Base-by-base conservation (phyloP, 495 filamentous ascomycete genomes). In the Monascus purpureus region DNA sequence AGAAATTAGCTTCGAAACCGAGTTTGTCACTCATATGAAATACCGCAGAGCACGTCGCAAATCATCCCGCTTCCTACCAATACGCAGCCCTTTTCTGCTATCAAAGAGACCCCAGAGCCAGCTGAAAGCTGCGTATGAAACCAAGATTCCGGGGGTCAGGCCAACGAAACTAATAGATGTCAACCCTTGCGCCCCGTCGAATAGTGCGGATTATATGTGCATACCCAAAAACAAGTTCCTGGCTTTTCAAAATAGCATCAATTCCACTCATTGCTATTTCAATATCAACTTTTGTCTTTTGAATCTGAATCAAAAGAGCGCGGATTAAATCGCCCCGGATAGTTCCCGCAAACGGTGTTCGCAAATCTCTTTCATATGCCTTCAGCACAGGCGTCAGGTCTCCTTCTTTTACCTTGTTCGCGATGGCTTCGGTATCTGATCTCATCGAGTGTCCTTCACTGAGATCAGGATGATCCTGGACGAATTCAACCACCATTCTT, bases 231-330 rank as follows among this genome's bases (percentile, higher is more conserved):
- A 97, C 82, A 29, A 97, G 74, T 47, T 97, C 88, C 47, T 97
- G 90, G 42, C 84, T 93, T 59, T 88, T 94, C 8, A 97, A 62
- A 13, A 97, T 64, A 16, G 83, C 60, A 54, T 97, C 85, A 33
- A 97, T 96, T 9, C 90, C 90, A 34, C 81, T 80, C 50, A 96
- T 81, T 11, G 90, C 90, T 35, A 97, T 76, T 53, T 97, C 90
- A 6, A 96, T 79, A 43, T 97, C 90, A 17, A 97, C 90, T 61
- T 96, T 97, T 1, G 90, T 96, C 64, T 96, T 97, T 49, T 97
- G 90, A 28, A 97, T 74, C 49, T 97, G 90, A 28, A 97, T 94
- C 18, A 97, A 67, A 30, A 97, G 69, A 14, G 90, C 80, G 30
- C 90, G 74, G 28, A 95, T 61, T n/a, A 97, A 59, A 47, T 94